Base-by-base conservation (phyloP, 1,139 yeast genomes). In the Yamadazyma friedrichii region DNA sequence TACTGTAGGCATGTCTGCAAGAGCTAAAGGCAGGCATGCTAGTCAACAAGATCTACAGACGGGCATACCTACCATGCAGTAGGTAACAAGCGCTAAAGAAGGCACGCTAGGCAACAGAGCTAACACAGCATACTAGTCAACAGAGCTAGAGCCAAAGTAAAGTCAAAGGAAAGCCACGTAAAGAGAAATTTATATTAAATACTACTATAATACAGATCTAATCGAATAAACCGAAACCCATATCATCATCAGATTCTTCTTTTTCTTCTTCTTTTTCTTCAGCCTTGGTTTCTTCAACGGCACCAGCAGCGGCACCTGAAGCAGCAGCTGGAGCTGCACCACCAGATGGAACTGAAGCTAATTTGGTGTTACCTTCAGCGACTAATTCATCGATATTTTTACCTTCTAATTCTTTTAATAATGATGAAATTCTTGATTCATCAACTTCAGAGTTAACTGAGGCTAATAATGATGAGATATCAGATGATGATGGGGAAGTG, bases 171-270 rank as follows among this genome's bases (percentile, higher is more conserved):
- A n/a, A n/a, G n/a, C n/a, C n/a, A n/a, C n/a, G 5, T 20, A 20
- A 20, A 20, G 8, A 20, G 31, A 26, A 34, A 34, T 17, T 35
- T 26, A 27, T 35, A 35, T 35, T 35, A 28, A 28, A 13, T 25
- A 33, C 24, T 33, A 35, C 38, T 36, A 36, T 30, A 29, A 36
- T 36, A 36, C 39, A 36, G 35, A 36, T 36, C 73, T 84, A 85
- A 76, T 84, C 94, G 81, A 85, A 85, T 73, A 85, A 80, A 77
- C 93, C 93, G 84, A 84, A 82, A 60, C 91, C 93, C 91, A 85
- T 84, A 71, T 83, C 93, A 71, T 83, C 93, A 62, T 77, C 84
- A 66, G 82, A 89, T 53, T 76, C 69, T 65, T 61, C 67, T 58
- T 65, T 69, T 50, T 61, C 56, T 49, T 59, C 65, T 55, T 58